These are phyloP conservation scores for Pochonia chlamydosporia DNA, from an alignment of 2,329 filamentous ascomycete species.

Conservation along the genomic window DNA sequence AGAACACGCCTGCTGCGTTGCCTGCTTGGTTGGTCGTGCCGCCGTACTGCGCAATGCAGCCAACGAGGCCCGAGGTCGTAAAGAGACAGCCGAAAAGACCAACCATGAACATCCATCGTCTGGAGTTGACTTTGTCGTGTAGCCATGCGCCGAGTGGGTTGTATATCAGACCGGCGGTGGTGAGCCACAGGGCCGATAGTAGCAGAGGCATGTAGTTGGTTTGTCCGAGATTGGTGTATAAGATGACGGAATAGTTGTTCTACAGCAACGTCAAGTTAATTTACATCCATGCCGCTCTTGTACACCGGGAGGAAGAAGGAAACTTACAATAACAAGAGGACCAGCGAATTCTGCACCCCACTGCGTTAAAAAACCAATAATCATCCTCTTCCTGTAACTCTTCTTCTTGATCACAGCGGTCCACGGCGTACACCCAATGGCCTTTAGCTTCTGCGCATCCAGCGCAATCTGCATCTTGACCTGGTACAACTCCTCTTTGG, in stretches of 20 bases:
- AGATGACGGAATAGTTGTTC: conserved; percentile 36
- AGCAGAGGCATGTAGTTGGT: conserved; percentile 34
- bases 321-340: conserved; percentile 42
- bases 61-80: conserved; percentile 26
- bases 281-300: too few relatives aligned
- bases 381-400: conserved; percentile 27
- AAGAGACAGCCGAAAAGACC: conserved; percentile 35
- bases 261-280: conserved; percentile 12
- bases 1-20: conserved; percentile 30
- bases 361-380: conserved; percentile 45
- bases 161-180: conserved; percentile 20
- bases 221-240: conserved; percentile 32
- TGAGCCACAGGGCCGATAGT: conserved; percentile 33
- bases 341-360: conserved; percentile 49
- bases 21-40: conserved; percentile 32
- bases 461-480: conserved; percentile 38
- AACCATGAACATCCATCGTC: conserved; percentile 36
- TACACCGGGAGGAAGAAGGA: too few relatives aligned
- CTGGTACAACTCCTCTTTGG: conserved; percentile 41
- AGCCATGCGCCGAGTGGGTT: conserved; percentile 44
- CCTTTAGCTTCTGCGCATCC: conserved; percentile 33
- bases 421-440: conserved; percentile 34
- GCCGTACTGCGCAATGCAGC: conserved; percentile 28
- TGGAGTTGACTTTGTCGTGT: conserved; percentile 39
- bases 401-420: conserved; percentile 38